Base-by-base conservation (phyloP, 1,139 yeast species). In the Geotrichum reessii region DNA sequence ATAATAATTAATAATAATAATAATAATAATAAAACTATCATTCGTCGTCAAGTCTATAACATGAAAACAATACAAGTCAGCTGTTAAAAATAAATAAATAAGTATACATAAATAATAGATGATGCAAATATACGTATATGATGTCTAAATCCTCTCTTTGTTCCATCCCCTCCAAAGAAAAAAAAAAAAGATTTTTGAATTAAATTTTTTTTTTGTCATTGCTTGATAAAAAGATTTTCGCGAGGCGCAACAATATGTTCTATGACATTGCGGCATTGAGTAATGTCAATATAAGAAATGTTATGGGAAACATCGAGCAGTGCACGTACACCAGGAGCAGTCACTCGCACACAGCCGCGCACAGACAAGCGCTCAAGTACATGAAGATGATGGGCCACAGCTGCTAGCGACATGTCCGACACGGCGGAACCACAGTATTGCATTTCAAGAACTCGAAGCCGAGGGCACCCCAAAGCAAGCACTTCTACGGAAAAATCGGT, bases 391-490 rank as follows among this genome's bases (percentile, higher is more conserved):
- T 84, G 71, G 1, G 88, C 83, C n/a, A 87, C 77, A 0, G 86
- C 80, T 33, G 82, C 77, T 52, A 86, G 70, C 0, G 89, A 83
- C 24, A 85, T 78, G 67, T 87, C 93, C 66, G 89, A 83, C 3
- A 87, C 90, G 0, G 93, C 92, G 53, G 87, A 81, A 1, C 93
- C 93, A 72, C 93, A 87, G 67, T 85, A 87, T 12, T 89, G 83
- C 56, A 86, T 70, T 63, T 85, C 85, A 57, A 87, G 73, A 40
- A 74, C 72, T 56, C 76, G 70, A 58, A 87, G 71, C 25, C 77
- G 72, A 52, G 82, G 85, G 66, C 90, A 85, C 9, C 89, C 87
- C 27, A 84, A 72, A 60, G 87, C 79, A 33, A 87, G 71, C 0
- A 84, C 83, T 62, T 86, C 89, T 22, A 87, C 76, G 3, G 92